Conservation (phyloP, 495 filamentous ascomycete genomes). For the Aspergillus carlsbadensis region DNA sequence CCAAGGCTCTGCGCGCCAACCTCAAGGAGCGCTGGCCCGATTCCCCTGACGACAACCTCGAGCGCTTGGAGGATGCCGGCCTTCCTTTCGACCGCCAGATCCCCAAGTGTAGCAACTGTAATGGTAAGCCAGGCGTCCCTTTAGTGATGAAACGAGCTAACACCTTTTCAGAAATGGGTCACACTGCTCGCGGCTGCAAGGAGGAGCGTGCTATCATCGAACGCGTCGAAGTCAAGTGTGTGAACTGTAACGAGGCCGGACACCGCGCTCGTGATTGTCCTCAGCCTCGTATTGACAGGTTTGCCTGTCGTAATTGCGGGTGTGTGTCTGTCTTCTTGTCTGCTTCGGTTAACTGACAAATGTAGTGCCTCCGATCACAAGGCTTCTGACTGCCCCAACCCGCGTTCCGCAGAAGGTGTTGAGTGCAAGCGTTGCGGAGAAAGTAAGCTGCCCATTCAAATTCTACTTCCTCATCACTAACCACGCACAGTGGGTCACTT, state of each 20-base stretch:
- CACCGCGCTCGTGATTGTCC: conserved; percentile 70
- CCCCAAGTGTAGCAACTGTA: conserved; percentile 69
- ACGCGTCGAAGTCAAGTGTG: conserved; percentile 60
- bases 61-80: conserved; percentile 72
- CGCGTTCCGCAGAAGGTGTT: conserved; percentile 67
- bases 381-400: conserved; percentile 64
- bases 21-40: conserved; percentile 63
- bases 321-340: conserved; percentile 31
- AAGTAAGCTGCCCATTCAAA: conserved; percentile 43
- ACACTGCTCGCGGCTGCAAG: conserved; percentile 67
- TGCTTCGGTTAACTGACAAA: conserved; percentile 10
- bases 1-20: conserved; percentile 63
- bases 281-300: conserved; percentile 55
- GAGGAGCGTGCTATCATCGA: conserved; percentile 51
- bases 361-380: conserved; percentile 56
- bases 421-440: conserved; percentile 79
- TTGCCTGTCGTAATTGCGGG: conserved; percentile 83
- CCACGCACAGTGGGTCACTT: conserved; percentile 69
- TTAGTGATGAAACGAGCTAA: conserved; percentile 12
- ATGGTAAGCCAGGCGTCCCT: conserved; percentile 38
- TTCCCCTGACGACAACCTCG: conserved; percentile 64
- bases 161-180: conserved; percentile 62
- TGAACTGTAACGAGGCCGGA: conserved; percentile 72
- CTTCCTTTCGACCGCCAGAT: conserved; percentile 63
- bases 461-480: not conserved